A percentile compares a stretch with the other conserved stretches of the same genome.
phyloP scores from a whole-genome alignment of 169 alveolate genomes.

The Cryptosporidium parvum region DNA sequence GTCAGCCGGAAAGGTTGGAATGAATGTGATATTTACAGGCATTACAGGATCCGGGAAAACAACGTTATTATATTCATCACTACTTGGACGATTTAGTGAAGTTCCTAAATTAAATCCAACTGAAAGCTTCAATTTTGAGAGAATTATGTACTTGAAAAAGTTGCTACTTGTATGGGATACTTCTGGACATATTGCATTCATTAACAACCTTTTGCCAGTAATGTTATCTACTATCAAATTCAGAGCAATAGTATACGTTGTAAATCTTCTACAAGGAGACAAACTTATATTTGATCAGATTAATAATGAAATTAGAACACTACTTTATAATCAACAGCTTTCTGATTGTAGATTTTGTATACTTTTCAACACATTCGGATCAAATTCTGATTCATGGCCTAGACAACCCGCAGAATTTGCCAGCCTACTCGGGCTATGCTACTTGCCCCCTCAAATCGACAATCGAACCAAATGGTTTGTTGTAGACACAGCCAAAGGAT shows the following conservation, averaged over 20 bases:
- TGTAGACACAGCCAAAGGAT: conserved; percentile 63
- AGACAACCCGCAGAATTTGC: conserved; percentile 58
- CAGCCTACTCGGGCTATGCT: conserved; percentile 51
- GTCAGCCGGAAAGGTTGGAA: not conserved
- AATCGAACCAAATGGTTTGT: conserved; percentile 64
- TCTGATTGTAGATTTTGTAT: conserved; percentile 48
- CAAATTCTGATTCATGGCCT: conserved; percentile 62
- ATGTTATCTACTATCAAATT: conserved; percentile 32
- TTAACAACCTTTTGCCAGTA: conserved; percentile 42
- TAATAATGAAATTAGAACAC: conserved; percentile 38
- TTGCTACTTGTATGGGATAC: conserved; percentile 52
- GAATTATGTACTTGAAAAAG: conserved; percentile 12
- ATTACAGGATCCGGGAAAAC: conserved; percentile 51
- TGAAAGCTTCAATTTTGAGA: conserved; percentile 65
- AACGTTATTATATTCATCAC: conserved; percentile 42
- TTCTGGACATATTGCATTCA: conserved; percentile 47
- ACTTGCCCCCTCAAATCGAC: conserved; percentile 67
- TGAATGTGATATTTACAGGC: conserved; percentile 53
- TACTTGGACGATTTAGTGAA: conserved; percentile 20
- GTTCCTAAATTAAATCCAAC: conserved; percentile 27
- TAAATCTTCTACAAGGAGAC: conserved; percentile 34
- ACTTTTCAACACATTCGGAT: conserved; percentile 63
- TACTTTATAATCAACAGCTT: conserved; percentile 47
- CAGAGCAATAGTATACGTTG: conserved; percentile 72
- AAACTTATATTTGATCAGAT: conserved; percentile 46